Conservation (phyloP, 148 eudicot species). For the Amaranthus cruentus region DNA sequence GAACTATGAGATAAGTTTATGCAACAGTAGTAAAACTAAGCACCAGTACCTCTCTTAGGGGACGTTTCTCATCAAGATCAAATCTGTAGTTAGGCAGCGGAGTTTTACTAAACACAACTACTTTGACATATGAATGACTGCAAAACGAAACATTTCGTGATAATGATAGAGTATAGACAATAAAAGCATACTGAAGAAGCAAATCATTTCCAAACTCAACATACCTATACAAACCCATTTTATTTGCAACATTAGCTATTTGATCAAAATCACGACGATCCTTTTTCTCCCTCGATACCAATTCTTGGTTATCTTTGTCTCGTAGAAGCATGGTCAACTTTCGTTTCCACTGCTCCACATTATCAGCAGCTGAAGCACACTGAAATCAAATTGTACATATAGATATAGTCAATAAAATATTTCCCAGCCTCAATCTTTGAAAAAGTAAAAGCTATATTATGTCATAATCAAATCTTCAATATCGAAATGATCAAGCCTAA, state of each 20-base stretch:
- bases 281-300: constrained; percentile 89
- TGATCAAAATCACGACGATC: constrained; percentile 84
- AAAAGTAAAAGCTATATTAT: not conserved
- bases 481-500: not conserved
- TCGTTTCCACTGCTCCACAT: constrained; percentile 64
- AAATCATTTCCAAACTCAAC: constrained; percentile 3
- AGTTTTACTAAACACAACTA: constrained; percentile 82
- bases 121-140: constrained; percentile 83
- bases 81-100: constrained; percentile 95
- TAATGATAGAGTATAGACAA: not conserved
- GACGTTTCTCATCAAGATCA: constrained; percentile 98
- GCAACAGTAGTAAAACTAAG: not conserved
- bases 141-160: constrained; percentile 22
- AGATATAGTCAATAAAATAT: constrained; percentile 5
- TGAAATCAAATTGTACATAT: constrained; percentile 25
- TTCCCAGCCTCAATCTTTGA: not conserved
- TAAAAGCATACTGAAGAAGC: not conserved
- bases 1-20: not conserved
- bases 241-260: constrained; percentile 75
- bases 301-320: constrained; percentile 65
- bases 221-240: constrained; percentile 90
- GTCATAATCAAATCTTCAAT: not conserved
- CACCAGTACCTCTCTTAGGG: constrained; percentile 79
- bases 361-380: constrained; percentile 50
- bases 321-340: constrained; percentile 56